Evolutionary conservation across 2,329 filamentous ascomycete genomes (phyloP).

Genomic region (Balansia obtecta): DNA sequence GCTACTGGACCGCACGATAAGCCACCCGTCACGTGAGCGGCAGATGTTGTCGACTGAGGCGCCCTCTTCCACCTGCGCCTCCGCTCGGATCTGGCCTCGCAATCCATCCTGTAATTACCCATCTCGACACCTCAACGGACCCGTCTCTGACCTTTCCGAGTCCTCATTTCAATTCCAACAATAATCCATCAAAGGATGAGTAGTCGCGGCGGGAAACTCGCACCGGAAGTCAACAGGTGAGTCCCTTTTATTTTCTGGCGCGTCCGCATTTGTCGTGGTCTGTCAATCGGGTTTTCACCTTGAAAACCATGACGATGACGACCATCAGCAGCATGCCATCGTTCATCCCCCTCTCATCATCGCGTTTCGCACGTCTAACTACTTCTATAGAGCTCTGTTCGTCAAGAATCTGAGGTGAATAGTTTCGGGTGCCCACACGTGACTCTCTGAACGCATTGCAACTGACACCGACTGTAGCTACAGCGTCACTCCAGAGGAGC

Average conservation of each 20-base stretch:
- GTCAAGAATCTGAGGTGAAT: slow-evolving; percentile 95
- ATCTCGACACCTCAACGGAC: slow-evolving; percentile 9
- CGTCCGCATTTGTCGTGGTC: neutral
- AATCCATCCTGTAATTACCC: slow-evolving; percentile 17
- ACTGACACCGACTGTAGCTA: slow-evolving; percentile 49
- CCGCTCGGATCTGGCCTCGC: slow-evolving; percentile 18
- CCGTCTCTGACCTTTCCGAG: slow-evolving; percentile 15
- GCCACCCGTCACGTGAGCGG: slow-evolving; percentile 15
- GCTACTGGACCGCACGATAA: neutral
- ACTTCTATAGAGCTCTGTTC: slow-evolving; percentile 75
- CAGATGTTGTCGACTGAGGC: slow-evolving; percentile 12
- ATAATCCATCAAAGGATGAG: slow-evolving; percentile 65
- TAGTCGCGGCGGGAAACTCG: slow-evolving; percentile 94
- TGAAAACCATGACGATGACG: neutral
- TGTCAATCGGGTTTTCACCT: neutral
- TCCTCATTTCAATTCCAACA: slow-evolving; percentile 17
- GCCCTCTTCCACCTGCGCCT: slow-evolving; percentile 14
- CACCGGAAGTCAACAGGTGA: slow-evolving; percentile 97
- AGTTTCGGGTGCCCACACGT: neutral
- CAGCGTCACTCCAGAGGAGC: slow-evolving; percentile 95
- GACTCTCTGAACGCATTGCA: neutral
- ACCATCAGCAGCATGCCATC: neutral
- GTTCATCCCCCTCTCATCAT: neutral
- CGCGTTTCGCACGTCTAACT: slow-evolving; percentile 19
- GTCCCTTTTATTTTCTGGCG: slow-evolving; percentile 12